Evolutionary conservation across 768 basidiomycete species (phyloP).

Genomic region (Daedaleopsis sinensis): DNA sequence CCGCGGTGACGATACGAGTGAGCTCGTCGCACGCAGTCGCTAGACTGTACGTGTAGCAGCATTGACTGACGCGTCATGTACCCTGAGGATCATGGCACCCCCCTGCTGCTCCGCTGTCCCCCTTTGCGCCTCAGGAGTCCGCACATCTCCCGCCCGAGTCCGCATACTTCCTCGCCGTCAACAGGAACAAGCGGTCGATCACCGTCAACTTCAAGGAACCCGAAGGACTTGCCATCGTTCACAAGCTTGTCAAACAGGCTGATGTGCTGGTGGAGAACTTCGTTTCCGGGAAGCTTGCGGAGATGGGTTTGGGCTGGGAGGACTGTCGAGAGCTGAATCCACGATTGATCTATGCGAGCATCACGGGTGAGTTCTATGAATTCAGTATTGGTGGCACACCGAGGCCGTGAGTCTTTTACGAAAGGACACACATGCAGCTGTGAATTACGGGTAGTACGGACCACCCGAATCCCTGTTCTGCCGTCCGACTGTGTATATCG

Average conservation of each 20-base stretch:
- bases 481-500: constrained; percentile 21
- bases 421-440: too few species aligned
- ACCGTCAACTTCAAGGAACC: constrained; percentile 86
- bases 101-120: constrained; percentile 46
- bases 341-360: constrained; percentile 82
- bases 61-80: constrained; percentile 9
- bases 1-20: constrained; percentile 89
- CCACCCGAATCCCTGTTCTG: too few species aligned
- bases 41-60: constrained; percentile 17
- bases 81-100: constrained; percentile 66
- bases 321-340: constrained; percentile 79
- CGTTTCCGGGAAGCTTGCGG: constrained; percentile 80
- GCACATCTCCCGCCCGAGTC: constrained; percentile 83
- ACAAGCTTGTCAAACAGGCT: constrained; percentile 67
- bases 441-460: too few species aligned
- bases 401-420: too few species aligned
- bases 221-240: constrained; percentile 76
- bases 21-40: constrained; percentile 28
- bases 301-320: constrained; percentile 86
- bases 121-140: constrained; percentile 51
- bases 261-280: constrained; percentile 94
- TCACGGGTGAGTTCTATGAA: constrained; percentile 63
- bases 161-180: constrained; percentile 88
- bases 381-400: constrained; percentile 18
- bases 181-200: constrained; percentile 88